Evolutionary conservation across 768 basidiomycete species (phyloP), one percentile per base, ranked within the genome.

Genomic region (Terana coerulea): DNA sequence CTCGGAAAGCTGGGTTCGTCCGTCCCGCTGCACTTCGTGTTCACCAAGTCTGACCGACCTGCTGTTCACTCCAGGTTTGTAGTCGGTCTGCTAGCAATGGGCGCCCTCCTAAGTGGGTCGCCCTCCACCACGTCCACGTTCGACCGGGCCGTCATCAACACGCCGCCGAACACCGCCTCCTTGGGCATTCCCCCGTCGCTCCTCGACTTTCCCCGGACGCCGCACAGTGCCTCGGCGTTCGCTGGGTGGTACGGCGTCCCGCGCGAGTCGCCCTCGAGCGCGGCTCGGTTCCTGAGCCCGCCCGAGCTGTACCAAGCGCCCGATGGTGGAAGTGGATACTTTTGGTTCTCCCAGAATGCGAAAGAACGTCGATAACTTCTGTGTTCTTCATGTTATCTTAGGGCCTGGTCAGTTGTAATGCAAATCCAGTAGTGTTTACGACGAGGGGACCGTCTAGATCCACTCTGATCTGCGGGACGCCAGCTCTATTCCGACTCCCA

Each of bases 71-170:
- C 40, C 43, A 46, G 45, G 45, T 46, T 46, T 22, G 45, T 46
- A 7, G 45, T 46, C 30, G 45, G 45, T 21, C 45, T 46, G 19
- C 45, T 46, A 19, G 45, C 45, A 34, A 34, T 46, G 45, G 45
- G 45, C 12, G 45, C 45, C 19, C 45, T 46, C 30, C 30, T 46
- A 29, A n/a, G 30, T 22, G 22, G 41, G 41, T 33, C 45, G 19
- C 45, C 45, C 45, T 46, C 45, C 45, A 19, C 31, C 5, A 29
- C 45, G 14, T n/a, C 28, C 28, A 7, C 43, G 43, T 45, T 45
- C 43, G 10, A n/a, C n/a, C n/a, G n/a, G n/a, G n/a, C n/a, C n/a
- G n/a, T n/a, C n/a, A n/a, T n/a, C n/a, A n/a, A 30, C 43, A 39
- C 37, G 17, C n/a, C 37, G 37, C 37, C 37, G 11, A 14, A 39